Conservation (phyloP, 805 yeast genomes). For the Cyberlindnera americana region DNA sequence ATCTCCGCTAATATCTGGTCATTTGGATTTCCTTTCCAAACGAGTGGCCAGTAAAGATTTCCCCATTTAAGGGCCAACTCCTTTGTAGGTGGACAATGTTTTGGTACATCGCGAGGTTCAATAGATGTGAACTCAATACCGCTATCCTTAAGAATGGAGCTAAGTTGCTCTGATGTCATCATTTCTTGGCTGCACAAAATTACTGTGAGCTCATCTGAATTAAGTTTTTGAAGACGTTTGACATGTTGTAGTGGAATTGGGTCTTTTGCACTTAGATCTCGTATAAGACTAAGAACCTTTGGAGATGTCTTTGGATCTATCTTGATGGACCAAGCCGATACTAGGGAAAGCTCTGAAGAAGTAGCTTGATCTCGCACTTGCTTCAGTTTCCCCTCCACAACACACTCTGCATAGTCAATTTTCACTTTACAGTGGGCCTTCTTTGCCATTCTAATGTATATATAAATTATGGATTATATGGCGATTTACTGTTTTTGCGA, state of each 20-base stretch:
- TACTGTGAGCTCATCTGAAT: slow-evolving; percentile 31
- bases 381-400: slow-evolving; percentile 41
- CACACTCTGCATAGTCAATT: slow-evolving; percentile 45
- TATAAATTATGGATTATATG: neutral
- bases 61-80: slow-evolving; percentile 70
- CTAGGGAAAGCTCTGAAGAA: slow-evolving; percentile 27
- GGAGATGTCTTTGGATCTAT: slow-evolving; percentile 37
- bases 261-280: slow-evolving; percentile 25
- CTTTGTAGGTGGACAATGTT: slow-evolving; percentile 63
- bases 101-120: slow-evolving; percentile 44
- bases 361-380: slow-evolving; percentile 37
- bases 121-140: slow-evolving; percentile 23
- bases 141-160: slow-evolving; percentile 14
- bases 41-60: slow-evolving; percentile 70
- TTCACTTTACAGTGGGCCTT: slow-evolving; percentile 30
- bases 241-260: slow-evolving; percentile 37
- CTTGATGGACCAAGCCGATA: slow-evolving; percentile 46
- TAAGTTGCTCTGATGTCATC: slow-evolving; percentile 27
- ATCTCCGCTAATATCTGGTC: slow-evolving; percentile 63
- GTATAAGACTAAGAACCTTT: slow-evolving; percentile 24
- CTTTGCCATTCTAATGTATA: slow-evolving; percentile 32
- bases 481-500: neutral
- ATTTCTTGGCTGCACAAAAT: slow-evolving; percentile 41
- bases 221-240: slow-evolving; percentile 49
- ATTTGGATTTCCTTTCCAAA: slow-evolving; percentile 92